Conservation (phyloP, 805 yeast species). For the Grigorovia yakushimaensis region DNA sequence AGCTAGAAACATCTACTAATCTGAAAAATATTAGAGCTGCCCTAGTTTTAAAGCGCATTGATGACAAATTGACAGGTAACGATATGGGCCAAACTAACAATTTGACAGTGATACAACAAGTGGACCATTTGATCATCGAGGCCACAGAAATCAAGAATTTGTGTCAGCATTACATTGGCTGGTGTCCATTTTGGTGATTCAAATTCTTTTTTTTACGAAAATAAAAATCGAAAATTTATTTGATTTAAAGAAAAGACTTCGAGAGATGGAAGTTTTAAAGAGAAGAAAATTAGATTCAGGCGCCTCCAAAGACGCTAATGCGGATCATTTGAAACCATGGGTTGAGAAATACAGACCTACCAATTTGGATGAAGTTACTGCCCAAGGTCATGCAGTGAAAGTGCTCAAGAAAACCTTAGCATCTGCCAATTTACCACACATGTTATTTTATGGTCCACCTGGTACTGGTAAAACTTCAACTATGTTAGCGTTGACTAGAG, state of each 20-base stretch:
- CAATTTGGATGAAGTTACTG: conserved; percentile 73
- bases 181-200: conserved; percentile 95
- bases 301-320: conserved; percentile 5
- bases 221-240: background rate
- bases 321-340: conserved; percentile 55
- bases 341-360: conserved; percentile 92
- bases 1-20: too few species aligned
- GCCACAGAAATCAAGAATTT: conserved; percentile 94
- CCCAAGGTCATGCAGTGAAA: conserved; percentile 83
- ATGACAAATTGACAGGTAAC: conserved; percentile 87
- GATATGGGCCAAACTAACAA: conserved; percentile 70
- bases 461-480: conserved; percentile 93
- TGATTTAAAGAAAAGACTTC: background rate
- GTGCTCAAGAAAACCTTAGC: conserved; percentile 71
- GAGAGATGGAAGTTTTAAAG: conserved; percentile 7
- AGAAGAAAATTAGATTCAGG: conserved; percentile 18
- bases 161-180: conserved; percentile 95
- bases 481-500: conserved; percentile 70
- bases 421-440: conserved; percentile 80
- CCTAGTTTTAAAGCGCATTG: conserved; percentile 77
- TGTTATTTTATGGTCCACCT: conserved; percentile 89
- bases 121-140: conserved; percentile 85
- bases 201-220: background rate
- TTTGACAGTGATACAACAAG: conserved; percentile 79
- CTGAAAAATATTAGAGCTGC: conserved; percentile 84